phyloP scores from a whole-genome alignment of 106 monocot genomes.

The Dendrobium catenatum region DNA sequence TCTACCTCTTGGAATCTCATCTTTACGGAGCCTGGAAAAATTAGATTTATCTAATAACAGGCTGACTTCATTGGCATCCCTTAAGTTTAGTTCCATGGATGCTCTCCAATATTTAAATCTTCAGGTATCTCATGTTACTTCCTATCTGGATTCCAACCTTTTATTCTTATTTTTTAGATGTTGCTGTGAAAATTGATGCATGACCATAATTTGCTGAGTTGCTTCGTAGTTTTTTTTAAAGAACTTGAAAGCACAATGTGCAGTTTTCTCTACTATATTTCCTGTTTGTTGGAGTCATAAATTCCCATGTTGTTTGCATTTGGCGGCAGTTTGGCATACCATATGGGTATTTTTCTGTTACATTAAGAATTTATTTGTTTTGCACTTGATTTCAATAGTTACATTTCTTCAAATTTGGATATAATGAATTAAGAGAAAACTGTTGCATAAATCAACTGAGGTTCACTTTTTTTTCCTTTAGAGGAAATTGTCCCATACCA shows the following conservation, averaged over 20 bases:
- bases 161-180: neutral
- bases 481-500: neutral
- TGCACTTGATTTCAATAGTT: too few relatives aligned
- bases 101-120: slow-evolving; percentile 66
- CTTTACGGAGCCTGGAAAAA: slow-evolving; percentile 44
- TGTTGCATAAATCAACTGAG: too few relatives aligned
- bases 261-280: neutral
- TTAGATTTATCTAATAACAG: slow-evolving; percentile 94
- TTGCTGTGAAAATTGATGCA: slow-evolving; percentile 10
- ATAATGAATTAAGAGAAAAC: too few relatives aligned
- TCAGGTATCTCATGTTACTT: slow-evolving; percentile 48
- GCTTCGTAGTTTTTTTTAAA: neutral
- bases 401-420: too few relatives aligned
- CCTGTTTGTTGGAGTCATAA: neutral
- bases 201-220: neutral
- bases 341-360: neutral
- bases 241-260: neutral
- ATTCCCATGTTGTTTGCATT: too few relatives aligned
- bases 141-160: neutral
- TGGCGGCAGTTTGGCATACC: too few relatives aligned
- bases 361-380: neutral
- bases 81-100: slow-evolving; percentile 59
- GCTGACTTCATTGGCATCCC: slow-evolving; percentile 53
- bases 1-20: slow-evolving; percentile 68
- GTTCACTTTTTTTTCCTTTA: neutral